Evolutionary conservation across 2,329 filamentous ascomycete species (phyloP).

Genomic region (Ophiocordyceps camponoti-leonardi): DNA sequence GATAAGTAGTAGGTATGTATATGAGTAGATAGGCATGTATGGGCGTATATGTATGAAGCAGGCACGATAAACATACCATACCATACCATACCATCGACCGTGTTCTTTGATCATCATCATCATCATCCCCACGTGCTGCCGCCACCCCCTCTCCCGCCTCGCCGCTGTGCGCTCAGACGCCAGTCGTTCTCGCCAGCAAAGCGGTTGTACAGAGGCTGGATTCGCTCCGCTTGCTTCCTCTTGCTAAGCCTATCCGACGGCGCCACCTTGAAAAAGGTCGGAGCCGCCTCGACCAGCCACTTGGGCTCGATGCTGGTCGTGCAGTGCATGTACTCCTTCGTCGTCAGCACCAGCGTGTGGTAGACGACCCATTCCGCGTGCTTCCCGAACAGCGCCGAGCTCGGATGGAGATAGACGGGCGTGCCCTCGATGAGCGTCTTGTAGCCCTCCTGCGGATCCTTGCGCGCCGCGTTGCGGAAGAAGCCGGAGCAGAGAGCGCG

Average conservation of each 20-base stretch:
- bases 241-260: slow-evolving; percentile 75
- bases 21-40: no score
- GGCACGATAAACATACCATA: no score
- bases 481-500: slow-evolving; percentile 84
- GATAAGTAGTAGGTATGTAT: no score
- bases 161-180: slow-evolving; percentile 76
- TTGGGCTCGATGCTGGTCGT: slow-evolving; percentile 90
- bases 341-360: slow-evolving; percentile 77
- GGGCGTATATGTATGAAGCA: no score
- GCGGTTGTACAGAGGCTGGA: slow-evolving; percentile 88
- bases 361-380: slow-evolving; percentile 95
- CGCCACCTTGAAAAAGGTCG: slow-evolving; percentile 96
- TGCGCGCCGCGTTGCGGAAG: slow-evolving; percentile 88
- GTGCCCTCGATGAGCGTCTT: slow-evolving; percentile 94
- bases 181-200: slow-evolving; percentile 89
- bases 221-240: slow-evolving; percentile 83
- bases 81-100: no score
- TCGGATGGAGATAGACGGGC: slow-evolving; percentile 86
- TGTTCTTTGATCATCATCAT: not conserved
- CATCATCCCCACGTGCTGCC: slow-evolving; percentile 79
- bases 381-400: slow-evolving; percentile 84
- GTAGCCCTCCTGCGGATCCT: slow-evolving; percentile 92
- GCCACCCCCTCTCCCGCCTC: slow-evolving; percentile 63
- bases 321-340: slow-evolving; percentile 95
- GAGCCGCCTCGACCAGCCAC: slow-evolving; percentile 87